Base-by-base conservation (phyloP, 2,329 filamentous ascomycete genomes). In the Alternaria sp. region DNA sequence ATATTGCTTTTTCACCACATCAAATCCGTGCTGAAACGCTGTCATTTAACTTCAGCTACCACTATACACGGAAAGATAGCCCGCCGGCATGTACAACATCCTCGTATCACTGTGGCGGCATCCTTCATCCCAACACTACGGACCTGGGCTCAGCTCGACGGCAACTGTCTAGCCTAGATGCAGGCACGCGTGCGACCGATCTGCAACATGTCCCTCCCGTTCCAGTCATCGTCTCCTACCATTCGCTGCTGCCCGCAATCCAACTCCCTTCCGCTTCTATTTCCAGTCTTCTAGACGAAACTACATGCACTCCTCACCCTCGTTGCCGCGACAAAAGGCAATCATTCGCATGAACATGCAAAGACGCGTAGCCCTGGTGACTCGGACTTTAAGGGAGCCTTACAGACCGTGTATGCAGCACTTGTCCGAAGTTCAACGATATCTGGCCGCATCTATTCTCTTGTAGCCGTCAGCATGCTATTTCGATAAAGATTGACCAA, bases 401-500 rank as follows among this genome's bases (percentile, higher is more conserved):
- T 57, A 65, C 64, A 53, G 61, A 61, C 48, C 58, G 57, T 43
- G 54, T 30, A 49, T 59, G 52, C 58, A 49, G 32, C 26, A 42
- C 3, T 61, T 61, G 57, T 65, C 64, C 62, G 57, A 54, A 54
- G 51, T 24, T 38, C 46, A 22, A 51, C 42, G 41, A 42, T 41
- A 63, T 59, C 52, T 59, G 61, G 59, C 64, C 59, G 59, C 41
- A 54, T 65, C 42, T 34, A 53, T 51, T 43, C 14, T 32, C 41
- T 36, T 47, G 39, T 51, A 39, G 49, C 52, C 46, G 51, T 47
- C 54, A 53, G 57, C 24, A 54, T 59, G 51, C 48, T 54, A 61
- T 57, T 62, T 66, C 59, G 56, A 65, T 65, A 64, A 61, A 65
- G 36, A 39, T 62, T 62, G 49, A 60, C 56, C 51, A 57, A 65